Percentiles rank a stretch among this genome's conserved stretches.
These are phyloP conservation scores for Phalaenopsis hybrid DNA, from an alignment of 116 monocot species.

Conservation along the genomic window DNA sequence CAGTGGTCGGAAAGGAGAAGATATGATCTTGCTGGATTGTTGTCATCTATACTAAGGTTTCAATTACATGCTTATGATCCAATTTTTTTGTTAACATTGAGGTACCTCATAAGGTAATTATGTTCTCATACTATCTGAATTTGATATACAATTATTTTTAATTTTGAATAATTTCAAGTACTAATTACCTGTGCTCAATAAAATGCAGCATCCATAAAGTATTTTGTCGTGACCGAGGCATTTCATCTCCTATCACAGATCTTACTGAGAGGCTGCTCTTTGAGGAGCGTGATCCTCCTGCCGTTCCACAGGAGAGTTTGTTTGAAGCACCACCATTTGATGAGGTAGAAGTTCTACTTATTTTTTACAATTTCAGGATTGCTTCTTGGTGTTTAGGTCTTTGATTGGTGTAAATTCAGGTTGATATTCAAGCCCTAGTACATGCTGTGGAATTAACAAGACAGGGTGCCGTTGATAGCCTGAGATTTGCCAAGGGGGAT, in stretches of 20 bases:
- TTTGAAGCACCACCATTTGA: slow-evolving; percentile 85
- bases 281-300: slow-evolving; percentile 86
- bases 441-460: slow-evolving; percentile 97
- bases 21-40: slow-evolving; percentile 76
- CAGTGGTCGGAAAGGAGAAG: slow-evolving; percentile 92
- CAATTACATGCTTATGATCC: slow-evolving; percentile 89
- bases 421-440: slow-evolving; percentile 98
- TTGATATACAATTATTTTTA: background rate
- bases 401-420: slow-evolving; percentile 34
- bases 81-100: slow-evolving; percentile 71
- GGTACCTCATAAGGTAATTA: slow-evolving; percentile 87
- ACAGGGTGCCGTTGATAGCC: slow-evolving; percentile 86
- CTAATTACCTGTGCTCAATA: slow-evolving; percentile 6
- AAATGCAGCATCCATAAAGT: slow-evolving; percentile 80
- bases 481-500: slow-evolving; percentile 91
- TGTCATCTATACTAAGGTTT: slow-evolving; percentile 72
- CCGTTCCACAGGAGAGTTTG: slow-evolving; percentile 56
- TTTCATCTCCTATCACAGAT: slow-evolving; percentile 84
- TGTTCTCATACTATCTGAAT: background rate
- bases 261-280: slow-evolving; percentile 78
- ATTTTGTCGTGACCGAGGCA: slow-evolving; percentile 74
- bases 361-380: slow-evolving; percentile 7
- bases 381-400: slow-evolving; percentile 5
- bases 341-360: slow-evolving; percentile 46
- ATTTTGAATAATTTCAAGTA: background rate